Base-by-base conservation (phyloP, 2,329 filamentous ascomycete genomes). In the Pseudopyricularia cyperi region DNA sequence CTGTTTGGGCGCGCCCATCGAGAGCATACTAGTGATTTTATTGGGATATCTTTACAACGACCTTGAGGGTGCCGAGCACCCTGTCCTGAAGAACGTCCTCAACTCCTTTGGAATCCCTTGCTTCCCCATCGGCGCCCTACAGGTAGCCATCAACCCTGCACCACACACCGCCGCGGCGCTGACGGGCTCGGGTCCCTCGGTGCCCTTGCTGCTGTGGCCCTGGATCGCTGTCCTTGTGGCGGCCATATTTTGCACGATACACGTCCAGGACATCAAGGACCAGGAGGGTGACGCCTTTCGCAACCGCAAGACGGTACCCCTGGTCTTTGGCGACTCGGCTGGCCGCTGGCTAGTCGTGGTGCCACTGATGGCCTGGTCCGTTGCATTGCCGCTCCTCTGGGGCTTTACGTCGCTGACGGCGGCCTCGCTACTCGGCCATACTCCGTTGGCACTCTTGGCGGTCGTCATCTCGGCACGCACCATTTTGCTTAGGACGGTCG, bases 11-110 rank as follows among this genome's bases (percentile, higher is more conserved):
- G 55, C 58, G n/a, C 33, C 58, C 44, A 53, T 57, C 32, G 58
- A 68, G 54, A 57, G 61, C 28, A 46, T 59, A 2, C 28, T 65
- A n/a, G 55, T 71, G 28, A 48, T 65, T 48, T 24, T 63, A 12
- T 46, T 66, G 50, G 66, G 62, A 0, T 69, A 65, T 62, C 56
- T 68, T 50, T 73, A 73, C 57, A 72, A 72, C 53, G 69, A 72
- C 37, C 62, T 66, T 1, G 55, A 57, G 3, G 63, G 57, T 55
- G 56, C 55, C 6, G 61, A 65, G 22, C 30, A 55, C 56, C 57
- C 54, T 61, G 64, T 56, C 60, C 17, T 65, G 5, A 58, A 52
- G 28, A 53, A 57, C 33, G 37, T 55, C 8, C 53, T 61, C 37
- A 58, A 56, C 26, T 53, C 58, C 7, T 28, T 58, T n/a, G 56